Evolutionary conservation across 2,329 filamentous ascomycete genomes (phyloP).

Genomic region (Claviceps quebecensis): DNA sequence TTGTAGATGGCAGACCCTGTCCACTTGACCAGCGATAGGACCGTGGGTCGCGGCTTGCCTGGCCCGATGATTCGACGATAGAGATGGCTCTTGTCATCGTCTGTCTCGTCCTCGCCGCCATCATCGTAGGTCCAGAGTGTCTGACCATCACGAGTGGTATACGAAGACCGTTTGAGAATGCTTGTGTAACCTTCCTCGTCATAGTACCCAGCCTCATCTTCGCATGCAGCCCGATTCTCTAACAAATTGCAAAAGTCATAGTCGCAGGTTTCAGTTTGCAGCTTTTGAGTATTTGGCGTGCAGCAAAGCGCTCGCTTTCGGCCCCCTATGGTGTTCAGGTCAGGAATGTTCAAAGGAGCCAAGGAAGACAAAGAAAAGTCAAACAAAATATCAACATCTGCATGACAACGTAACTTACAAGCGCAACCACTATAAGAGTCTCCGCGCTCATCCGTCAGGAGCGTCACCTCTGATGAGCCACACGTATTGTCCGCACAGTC

Average conservation of each 20-base stretch:
- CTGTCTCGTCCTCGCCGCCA: not conserved
- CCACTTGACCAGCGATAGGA: not conserved
- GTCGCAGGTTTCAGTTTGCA: not conserved
- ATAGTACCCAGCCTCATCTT: not conserved
- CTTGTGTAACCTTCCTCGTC: not conserved
- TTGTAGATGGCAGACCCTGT: not conserved
- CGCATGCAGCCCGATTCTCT: not conserved
- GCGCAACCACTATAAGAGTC: not conserved
- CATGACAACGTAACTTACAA: not conserved
- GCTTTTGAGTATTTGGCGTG: not conserved
- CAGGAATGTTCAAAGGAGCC: not conserved
- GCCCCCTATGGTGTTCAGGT: not conserved
- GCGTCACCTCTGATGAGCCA: not conserved
- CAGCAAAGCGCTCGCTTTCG: not conserved
- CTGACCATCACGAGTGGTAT: not conserved
- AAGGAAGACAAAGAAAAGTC: not conserved
- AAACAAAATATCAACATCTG: no score
- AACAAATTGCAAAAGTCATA: not conserved
- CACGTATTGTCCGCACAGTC: conserved; percentile 1
- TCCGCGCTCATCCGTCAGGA: not conserved
- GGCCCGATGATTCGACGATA: not conserved
- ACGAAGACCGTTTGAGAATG: not conserved
- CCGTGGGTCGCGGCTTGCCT: not conserved
- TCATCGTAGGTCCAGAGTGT: not conserved
- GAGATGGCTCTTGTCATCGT: not conserved